Evolutionary conservation across 1,284 basidiomycete species (phyloP).

Genomic region (Tetrapyrgos nigripes): DNA sequence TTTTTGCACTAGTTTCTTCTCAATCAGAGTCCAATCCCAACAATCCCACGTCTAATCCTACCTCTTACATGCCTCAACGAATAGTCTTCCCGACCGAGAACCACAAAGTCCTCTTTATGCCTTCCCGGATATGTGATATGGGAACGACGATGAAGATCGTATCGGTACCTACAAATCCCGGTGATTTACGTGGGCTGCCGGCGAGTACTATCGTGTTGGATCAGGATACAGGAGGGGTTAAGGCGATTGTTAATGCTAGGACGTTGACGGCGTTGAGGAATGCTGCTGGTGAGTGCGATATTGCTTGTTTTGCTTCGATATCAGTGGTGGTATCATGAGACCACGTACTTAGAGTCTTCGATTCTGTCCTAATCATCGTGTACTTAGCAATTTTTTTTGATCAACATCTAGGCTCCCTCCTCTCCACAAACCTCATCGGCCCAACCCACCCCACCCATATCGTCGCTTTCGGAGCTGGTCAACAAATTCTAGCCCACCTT

Average conservation of each 20-base stretch:
- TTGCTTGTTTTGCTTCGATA: too few relatives aligned
- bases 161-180: conserved; percentile 58
- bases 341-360: too few relatives aligned
- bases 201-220: conserved; percentile 81
- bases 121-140: conserved; percentile 53
- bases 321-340: too few relatives aligned
- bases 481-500: conserved; percentile 76
- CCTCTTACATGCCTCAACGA: conserved; percentile 54
- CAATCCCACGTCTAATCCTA: conserved; percentile 26
- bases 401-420: conserved; percentile 67
- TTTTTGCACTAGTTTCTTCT: conserved; percentile 48
- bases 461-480: conserved; percentile 80
- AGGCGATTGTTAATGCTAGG: conserved; percentile 79
- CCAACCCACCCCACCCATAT: conserved; percentile 50
- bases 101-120: conserved; percentile 75
- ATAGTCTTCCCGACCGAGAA: conserved; percentile 50
- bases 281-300: conserved; percentile 61
- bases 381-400: neutral
- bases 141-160: conserved; percentile 76
- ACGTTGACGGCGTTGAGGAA: conserved; percentile 81
- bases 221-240: conserved; percentile 67
- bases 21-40: conserved; percentile 10
- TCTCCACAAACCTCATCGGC: conserved; percentile 65
- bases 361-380: too few relatives aligned
- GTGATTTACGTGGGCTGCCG: conserved; percentile 64